Percentiles rank a stretch among this genome's conserved stretches.
Evolutionary conservation across 2,329 filamentous ascomycete species (phyloP).

Genomic region (Trichoderma atrobrunneum): DNA sequence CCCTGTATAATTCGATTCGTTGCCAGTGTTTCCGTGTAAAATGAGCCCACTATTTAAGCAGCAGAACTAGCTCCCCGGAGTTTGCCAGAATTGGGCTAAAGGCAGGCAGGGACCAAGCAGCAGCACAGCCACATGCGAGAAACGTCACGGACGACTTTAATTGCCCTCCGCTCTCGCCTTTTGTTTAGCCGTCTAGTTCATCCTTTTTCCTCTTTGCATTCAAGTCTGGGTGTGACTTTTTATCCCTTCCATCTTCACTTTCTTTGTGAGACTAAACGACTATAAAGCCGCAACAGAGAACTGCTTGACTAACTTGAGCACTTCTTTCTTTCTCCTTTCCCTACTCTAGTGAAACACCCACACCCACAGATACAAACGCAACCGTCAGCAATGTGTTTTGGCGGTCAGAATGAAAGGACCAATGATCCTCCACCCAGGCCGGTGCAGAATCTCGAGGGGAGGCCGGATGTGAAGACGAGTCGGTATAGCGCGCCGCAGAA

Average conservation of each 20-base stretch:
- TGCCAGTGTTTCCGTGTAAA: background rate
- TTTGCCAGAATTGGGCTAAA: background rate
- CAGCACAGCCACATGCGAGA: constrained; percentile 11
- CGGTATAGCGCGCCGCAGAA: constrained; percentile 14
- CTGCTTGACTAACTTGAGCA: background rate
- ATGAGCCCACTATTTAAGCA: background rate
- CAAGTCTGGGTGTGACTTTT: background rate
- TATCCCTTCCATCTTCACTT: background rate
- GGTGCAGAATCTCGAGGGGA: constrained; percentile 31
- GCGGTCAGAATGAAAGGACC: constrained; percentile 40
- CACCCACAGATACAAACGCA: background rate
- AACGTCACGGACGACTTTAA: background rate
- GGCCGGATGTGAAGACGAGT: constrained; percentile 28
- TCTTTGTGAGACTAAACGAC: background rate
- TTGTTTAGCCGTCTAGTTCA: background rate
- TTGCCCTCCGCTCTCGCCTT: background rate
- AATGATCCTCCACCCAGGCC: constrained; percentile 43
- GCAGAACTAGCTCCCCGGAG: background rate
- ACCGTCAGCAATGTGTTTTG: constrained; percentile 46
- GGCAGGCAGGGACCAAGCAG: background rate
- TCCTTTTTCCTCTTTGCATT: background rate
- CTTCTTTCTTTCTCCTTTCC: background rate
- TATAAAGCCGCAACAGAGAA: background rate
- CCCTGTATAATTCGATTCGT: background rate
- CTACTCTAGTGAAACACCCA: background rate